These are phyloP conservation scores for Antrodiella citrinella DNA, from an alignment of 768 basidiomycete genomes.

Conservation along the genomic window DNA sequence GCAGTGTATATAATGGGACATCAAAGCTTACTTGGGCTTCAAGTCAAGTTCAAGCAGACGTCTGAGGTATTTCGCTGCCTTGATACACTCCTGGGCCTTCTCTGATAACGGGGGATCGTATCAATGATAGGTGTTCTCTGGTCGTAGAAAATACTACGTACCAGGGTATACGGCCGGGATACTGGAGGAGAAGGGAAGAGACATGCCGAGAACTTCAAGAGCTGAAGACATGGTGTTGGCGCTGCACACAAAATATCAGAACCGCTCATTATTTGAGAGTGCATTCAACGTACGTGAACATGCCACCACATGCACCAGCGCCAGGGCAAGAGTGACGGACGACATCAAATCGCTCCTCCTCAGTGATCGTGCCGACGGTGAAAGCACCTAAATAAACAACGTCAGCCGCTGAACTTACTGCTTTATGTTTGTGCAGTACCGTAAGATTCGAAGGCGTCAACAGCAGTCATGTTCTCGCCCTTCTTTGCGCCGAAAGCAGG, in stretches of 20 bases:
- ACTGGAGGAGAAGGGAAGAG: slow-evolving; percentile 75
- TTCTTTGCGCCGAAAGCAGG: slow-evolving; percentile 67
- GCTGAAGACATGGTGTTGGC: slow-evolving; percentile 88
- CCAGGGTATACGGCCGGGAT: slow-evolving; percentile 69
- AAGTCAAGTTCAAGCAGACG: slow-evolving; percentile 67
- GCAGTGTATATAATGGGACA: background rate
- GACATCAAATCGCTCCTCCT: slow-evolving; percentile 78
- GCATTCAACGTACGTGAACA: slow-evolving; percentile 60
- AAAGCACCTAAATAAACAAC: slow-evolving; percentile 53
- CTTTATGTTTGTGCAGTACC: slow-evolving; percentile 31
- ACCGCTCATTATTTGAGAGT: background rate
- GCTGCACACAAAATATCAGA: slow-evolving; percentile 24
- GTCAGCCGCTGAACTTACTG: slow-evolving; percentile 1
- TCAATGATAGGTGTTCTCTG: background rate
- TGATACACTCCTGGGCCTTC: slow-evolving; percentile 77
- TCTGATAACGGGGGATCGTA: slow-evolving; percentile 29
- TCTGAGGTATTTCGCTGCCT: slow-evolving; percentile 70
- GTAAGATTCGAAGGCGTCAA: slow-evolving; percentile 80
- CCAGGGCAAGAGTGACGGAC: slow-evolving; percentile 82
- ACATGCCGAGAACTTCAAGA: slow-evolving; percentile 79
- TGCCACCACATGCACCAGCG: slow-evolving; percentile 79
- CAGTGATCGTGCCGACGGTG: slow-evolving; percentile 65
- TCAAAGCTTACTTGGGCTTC: slow-evolving; percentile 72
- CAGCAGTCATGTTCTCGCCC: slow-evolving; percentile 80
- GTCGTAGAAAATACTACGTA: slow-evolving; percentile 15